These are phyloP conservation scores for Apiospora phragmitis DNA, from an alignment of 2,329 filamentous ascomycete genomes.

Conservation along the genomic window DNA sequence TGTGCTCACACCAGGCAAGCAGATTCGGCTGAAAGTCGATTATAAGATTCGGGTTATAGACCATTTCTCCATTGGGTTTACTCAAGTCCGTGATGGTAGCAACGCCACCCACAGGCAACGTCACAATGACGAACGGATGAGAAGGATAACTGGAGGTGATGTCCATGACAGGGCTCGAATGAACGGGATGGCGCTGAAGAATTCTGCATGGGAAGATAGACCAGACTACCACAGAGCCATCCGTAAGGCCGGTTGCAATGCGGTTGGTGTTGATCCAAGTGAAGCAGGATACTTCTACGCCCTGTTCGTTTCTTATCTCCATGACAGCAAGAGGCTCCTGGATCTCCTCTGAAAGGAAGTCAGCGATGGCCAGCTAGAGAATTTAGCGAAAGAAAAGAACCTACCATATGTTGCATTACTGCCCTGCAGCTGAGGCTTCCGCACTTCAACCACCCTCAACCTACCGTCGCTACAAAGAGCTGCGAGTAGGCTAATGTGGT, in stretches of 20 bases:
- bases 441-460: conserved; percentile 49
- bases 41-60: conserved; percentile 51
- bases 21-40: conserved; percentile 55
- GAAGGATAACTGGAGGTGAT: conserved; percentile 58
- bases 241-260: conserved; percentile 54
- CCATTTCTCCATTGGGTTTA: conserved; percentile 52
- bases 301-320: conserved; percentile 45
- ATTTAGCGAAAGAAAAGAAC: background rate
- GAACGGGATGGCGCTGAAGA: conserved; percentile 53
- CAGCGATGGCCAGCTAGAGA: conserved; percentile 20
- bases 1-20: conserved; percentile 55
- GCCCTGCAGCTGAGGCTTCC: conserved; percentile 18
- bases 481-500: conserved; percentile 43
- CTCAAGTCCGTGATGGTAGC: conserved; percentile 54
- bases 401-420: background rate
- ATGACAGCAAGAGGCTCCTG: conserved; percentile 46
- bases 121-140: conserved; percentile 55
- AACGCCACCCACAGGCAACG: conserved; percentile 54
- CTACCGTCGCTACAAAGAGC: conserved; percentile 52
- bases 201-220: conserved; percentile 51
- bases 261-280: conserved; percentile 58
- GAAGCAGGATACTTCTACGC: conserved; percentile 51
- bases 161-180: conserved; percentile 55
- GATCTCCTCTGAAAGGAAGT: conserved; percentile 42
- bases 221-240: conserved; percentile 59